These are phyloP conservation scores for Lentinula boryana DNA, from an alignment of 768 basidiomycete species.

Conservation along the genomic window DNA sequence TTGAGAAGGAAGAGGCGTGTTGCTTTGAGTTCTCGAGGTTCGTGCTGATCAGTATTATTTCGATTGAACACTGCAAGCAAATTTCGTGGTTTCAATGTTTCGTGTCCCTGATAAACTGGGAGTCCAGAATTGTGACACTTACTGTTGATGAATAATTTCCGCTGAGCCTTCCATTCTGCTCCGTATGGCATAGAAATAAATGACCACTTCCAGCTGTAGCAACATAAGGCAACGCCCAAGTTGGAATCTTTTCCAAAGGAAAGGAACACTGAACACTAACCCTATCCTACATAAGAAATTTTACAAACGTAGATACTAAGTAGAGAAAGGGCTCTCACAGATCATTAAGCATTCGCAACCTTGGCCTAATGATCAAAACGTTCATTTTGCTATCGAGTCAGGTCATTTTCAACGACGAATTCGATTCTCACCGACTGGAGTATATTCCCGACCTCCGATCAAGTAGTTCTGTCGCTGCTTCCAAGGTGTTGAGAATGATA, in stretches of 20 bases:
- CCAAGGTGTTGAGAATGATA: constrained; percentile 12
- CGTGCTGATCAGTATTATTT: neutral
- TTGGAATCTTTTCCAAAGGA: neutral
- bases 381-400: neutral
- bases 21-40: neutral
- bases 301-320: neutral
- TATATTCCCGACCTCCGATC: constrained; percentile 15
- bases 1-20: neutral
- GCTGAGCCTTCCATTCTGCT: constrained; percentile 24
- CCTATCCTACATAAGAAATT: neutral
- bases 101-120: constrained; percentile 23
- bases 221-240: constrained; percentile 2
- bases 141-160: constrained; percentile 23
- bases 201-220: constrained; percentile 15
- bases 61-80: constrained; percentile 24
- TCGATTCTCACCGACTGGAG: constrained; percentile 10
- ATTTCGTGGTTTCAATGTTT: no score
- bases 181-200: constrained; percentile 23
- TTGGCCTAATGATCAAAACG: neutral
- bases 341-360: neutral
- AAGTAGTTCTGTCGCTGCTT: constrained; percentile 16
- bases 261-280: no score
- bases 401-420: neutral
- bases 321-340: neutral
- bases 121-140: constrained; percentile 17